Percentiles rank a stretch among this genome's conserved stretches.
phyloP scores from a whole-genome alignment of 106 monocot species.

The Phalaenopsis equestris region DNA sequence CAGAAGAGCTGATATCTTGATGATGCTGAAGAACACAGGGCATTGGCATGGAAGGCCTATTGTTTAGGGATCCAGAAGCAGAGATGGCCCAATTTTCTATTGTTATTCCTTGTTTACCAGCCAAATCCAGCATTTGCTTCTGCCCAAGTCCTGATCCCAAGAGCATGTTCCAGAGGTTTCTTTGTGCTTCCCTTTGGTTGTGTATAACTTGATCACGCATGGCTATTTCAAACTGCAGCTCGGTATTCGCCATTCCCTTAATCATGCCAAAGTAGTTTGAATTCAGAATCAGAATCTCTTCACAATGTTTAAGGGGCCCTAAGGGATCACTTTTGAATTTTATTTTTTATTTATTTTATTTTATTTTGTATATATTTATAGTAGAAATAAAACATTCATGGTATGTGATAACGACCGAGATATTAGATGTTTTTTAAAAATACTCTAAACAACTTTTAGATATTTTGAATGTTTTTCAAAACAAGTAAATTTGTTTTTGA shows the following conservation, averaged over 20 bases:
- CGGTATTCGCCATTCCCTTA: constrained; percentile 89
- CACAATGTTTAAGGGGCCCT: neutral
- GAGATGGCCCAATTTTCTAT: constrained; percentile 65
- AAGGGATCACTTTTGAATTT: no score
- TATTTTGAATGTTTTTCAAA: no score
- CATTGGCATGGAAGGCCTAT: constrained; percentile 18
- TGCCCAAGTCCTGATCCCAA: constrained; percentile 76
- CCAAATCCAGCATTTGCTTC: constrained; percentile 65
- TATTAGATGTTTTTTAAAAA: no score
- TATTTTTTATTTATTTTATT: no score
- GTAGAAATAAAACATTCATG: no score
- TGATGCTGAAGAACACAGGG: constrained; percentile 45
- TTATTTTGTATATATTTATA: no score
- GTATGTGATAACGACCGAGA: no score
- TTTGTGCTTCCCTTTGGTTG: constrained; percentile 78
- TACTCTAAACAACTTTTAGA: no score
- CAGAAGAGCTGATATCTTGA: constrained; percentile 33
- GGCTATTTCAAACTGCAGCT: constrained; percentile 98
- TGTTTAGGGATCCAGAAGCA: constrained; percentile 9
- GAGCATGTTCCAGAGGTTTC: constrained; percentile 84
- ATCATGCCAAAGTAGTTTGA: neutral
- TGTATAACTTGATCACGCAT: constrained; percentile 93
- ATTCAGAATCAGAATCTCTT: neutral
- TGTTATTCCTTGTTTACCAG: constrained; percentile 72
- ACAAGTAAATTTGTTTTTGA: no score